Evolutionary conservation across 495 filamentous ascomycete genomes (phyloP).

Genomic region (Pseudomonodictys pantanalensis): DNA sequence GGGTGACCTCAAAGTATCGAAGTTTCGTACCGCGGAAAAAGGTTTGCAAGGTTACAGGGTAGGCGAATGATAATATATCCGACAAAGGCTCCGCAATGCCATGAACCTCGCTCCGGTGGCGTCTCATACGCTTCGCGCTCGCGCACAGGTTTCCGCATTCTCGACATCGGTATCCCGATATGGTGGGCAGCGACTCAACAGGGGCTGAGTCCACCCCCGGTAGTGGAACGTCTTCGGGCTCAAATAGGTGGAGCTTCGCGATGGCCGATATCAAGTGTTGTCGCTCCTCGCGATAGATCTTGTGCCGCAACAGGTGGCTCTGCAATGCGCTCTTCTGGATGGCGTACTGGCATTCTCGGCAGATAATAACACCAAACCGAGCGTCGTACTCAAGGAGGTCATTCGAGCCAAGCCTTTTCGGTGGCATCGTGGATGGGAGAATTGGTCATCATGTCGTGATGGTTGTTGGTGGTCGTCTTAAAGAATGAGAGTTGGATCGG

Average conservation of each 20-base stretch:
- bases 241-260: conserved; percentile 33
- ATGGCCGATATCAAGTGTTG: conserved; percentile 35
- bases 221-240: conserved; percentile 36
- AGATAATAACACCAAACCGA: conserved; percentile 39
- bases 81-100: conserved; percentile 21
- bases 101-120: conserved; percentile 40
- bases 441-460: background rate
- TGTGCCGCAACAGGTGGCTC: conserved; percentile 43
- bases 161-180: conserved; percentile 37
- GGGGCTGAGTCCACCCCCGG: conserved; percentile 32
- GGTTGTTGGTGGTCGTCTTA: background rate
- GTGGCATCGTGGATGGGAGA: conserved; percentile 5
- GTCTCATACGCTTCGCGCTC: conserved; percentile 40
- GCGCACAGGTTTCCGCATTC: conserved; percentile 37
- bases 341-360: conserved; percentile 43
- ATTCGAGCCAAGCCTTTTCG: conserved; percentile 17
- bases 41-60: conserved; percentile 38
- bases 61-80: conserved; percentile 13
- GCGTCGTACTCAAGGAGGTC: conserved; percentile 38
- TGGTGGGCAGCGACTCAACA: conserved; percentile 35
- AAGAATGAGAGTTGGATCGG: background rate
- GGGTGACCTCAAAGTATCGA: conserved; percentile 41
- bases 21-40: conserved; percentile 44
- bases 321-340: conserved; percentile 42
- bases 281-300: conserved; percentile 40